Evolutionary conservation across 192 early-diverging fungal genomes (phyloP), one percentile per base, ranked within the genome.

Genomic region (Gaertneriomyces semiglobifer): DNA sequence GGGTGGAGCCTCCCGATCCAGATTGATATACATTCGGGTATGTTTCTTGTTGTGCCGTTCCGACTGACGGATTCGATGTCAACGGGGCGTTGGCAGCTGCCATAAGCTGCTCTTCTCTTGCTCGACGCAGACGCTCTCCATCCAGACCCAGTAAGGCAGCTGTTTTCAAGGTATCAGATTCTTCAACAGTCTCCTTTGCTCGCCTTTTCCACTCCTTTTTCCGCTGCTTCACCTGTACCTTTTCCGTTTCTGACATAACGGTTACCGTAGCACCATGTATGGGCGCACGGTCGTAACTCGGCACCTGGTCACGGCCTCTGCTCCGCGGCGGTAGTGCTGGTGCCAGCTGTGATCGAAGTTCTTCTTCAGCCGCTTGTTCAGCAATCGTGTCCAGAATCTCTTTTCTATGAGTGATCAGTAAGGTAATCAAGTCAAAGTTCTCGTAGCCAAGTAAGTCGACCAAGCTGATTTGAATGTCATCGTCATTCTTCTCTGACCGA

Each of bases 1-100:
- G 69, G 62, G 83, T 78, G 39, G 85, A 86, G n/a, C 89, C 87
- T 18, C 85, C 79, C 25, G 78, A 73, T 7, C 69, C 66, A 6
- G 93, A 84, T 53, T 89, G 86, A 72, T 93, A 98, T 0, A 98
- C 90, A 62, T 96, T 83, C 4, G 94, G 95, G 65, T 89, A 91
- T 41, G 66, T 60, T 50, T 81, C 77, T 2, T 53, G 62, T 16
- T 68, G 66, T 6, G 71, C 19, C 11, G 61, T 42, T 10, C 66
- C 47, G 42, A 53, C 50, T 16, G 66, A 43, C 61, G 39, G 44
- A 12, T 58, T 20, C n/a, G 50, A 52, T 41, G 57, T 55, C 16
- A 62, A 39, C 33, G 57, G 60, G 16, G 39, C 60, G 38, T 44
- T 72, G 4, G 79, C 75, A 10, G 80, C 81, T 10, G 45, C 67